These are phyloP conservation scores for Plenodomus lindquistii DNA, from an alignment of 2,329 filamentous ascomycete species.

Conservation along the genomic window DNA sequence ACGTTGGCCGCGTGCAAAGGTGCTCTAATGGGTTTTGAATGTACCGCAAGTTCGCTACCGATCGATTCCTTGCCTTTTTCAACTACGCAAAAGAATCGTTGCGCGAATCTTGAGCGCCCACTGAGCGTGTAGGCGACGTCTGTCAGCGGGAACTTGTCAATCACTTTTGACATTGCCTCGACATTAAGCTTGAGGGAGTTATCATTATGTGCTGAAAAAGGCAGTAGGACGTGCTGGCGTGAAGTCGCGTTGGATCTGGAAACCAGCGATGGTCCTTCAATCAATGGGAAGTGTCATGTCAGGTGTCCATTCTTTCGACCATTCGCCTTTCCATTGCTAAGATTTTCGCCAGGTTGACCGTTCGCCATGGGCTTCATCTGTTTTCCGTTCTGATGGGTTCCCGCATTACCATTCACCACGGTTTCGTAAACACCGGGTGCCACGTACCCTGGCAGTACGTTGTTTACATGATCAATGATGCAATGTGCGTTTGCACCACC, in stretches of 20 bases:
- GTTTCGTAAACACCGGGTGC: background rate
- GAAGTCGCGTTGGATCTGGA: background rate
- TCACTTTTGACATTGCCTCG: background rate
- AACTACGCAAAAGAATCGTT: too few relatives aligned
- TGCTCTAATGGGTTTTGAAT: too few relatives aligned
- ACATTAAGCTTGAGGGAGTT: conserved; percentile 4
- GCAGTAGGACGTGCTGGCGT: background rate
- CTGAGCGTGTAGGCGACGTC: background rate
- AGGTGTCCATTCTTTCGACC: too few relatives aligned
- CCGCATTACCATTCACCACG: too few relatives aligned
- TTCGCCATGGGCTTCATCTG: too few relatives aligned
- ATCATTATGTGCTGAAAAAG: conserved; percentile 6
- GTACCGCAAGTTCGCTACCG: too few relatives aligned
- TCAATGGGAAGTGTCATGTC: background rate
- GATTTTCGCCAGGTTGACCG: too few relatives aligned
- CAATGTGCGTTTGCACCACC: conserved; percentile 27
- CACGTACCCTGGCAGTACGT: background rate
- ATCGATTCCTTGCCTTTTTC: too few relatives aligned
- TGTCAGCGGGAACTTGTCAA: background rate
- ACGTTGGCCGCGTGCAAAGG: conserved; percentile 19
- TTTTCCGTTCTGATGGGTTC: too few relatives aligned
- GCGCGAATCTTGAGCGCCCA: too few relatives aligned
- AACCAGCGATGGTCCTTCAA: too few relatives aligned
- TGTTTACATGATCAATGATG: conserved; percentile 37
- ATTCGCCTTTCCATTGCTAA: background rate